Base-by-base conservation (phyloP, 2,329 filamentous ascomycete species). In the Epichloe uncinata region DNA sequence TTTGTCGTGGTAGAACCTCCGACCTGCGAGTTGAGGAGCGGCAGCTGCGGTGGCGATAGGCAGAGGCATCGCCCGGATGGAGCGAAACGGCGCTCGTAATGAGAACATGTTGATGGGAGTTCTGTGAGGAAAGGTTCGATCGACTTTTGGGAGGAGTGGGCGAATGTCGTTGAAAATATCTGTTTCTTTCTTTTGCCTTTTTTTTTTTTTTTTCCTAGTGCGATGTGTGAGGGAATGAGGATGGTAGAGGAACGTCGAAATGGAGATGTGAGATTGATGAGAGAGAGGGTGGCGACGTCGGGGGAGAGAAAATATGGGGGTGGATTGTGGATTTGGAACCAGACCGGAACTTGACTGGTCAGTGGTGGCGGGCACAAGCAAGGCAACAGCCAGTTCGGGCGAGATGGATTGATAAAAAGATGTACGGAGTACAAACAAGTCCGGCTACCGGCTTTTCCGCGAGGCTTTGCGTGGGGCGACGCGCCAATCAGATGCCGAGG, bases 1-100 rank as follows among this genome's bases (percentile, higher is more conserved):
- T 64, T 74, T 74, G 61, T 74, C 72, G 61, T 74, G 72, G 57
- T 74, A 74, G 22, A 66, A 67, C 46, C 72, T 65, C 35, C 64
- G 66, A 44, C 69, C 62, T 38, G 64, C 58, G 53, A 65, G 59
- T 22, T 67, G 72, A 49, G 55, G 37, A 16, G 51, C 50, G 30
- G 36, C 36, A 3, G 46, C 38, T 22, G 48, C 47, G 36, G 53
- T 50, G 16, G 52, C 52, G 44, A 55, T 45, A 47, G 53, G 48
- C 48, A 47, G 48, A 16, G 53, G 49, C 49, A 55, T 37, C 34
- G 53, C 52, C 46, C 54, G 52, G 30, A 55, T 36, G 26, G 49
- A 18, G 20, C 54, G 54, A 40, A 54, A 49, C 1, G 54, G 51
- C 45, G 51, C 49, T 43, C 55, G 47, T 49, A 55, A 45, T 45